Percentiles rank a stretch among this genome's conserved stretches.
phyloP scores from a whole-genome alignment of 768 basidiomycete species.

The Tricholoma matsutake region DNA sequence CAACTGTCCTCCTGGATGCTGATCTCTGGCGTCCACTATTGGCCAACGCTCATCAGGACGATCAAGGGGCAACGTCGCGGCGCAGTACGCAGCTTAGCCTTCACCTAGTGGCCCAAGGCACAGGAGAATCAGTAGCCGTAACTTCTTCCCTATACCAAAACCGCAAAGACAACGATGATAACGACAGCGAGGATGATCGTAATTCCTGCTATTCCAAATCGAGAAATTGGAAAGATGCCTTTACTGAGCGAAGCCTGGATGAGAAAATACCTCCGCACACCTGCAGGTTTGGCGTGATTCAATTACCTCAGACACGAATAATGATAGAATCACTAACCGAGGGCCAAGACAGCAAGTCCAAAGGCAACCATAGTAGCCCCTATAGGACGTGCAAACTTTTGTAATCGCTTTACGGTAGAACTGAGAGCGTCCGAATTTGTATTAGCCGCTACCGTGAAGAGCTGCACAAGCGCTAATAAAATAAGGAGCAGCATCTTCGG shows the following conservation, averaged over 20 bases:
- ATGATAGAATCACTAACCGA: slow-evolving; percentile 36
- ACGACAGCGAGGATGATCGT: slow-evolving; percentile 23
- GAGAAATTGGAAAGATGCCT: slow-evolving; percentile 55
- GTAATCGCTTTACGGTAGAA: slow-evolving; percentile 17
- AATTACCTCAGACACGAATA: neutral
- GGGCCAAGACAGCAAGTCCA: slow-evolving; percentile 43
- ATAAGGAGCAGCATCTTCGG: neutral
- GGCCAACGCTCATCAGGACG: neutral
- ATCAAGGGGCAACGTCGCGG: too few species aligned
- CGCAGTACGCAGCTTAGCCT: too few species aligned
- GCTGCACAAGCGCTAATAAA: slow-evolving; percentile 48
- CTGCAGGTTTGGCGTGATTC: slow-evolving; percentile 26
- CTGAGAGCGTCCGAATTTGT: slow-evolving; percentile 11
- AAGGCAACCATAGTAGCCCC: slow-evolving; percentile 47
- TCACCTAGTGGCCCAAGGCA: too few species aligned
- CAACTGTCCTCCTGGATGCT: too few species aligned
- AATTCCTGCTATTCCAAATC: slow-evolving; percentile 37
- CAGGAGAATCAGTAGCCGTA: neutral
- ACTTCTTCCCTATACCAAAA: slow-evolving; percentile 15
- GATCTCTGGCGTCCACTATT: too few species aligned
- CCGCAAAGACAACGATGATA: slow-evolving; percentile 16
- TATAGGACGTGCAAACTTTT: slow-evolving; percentile 44
- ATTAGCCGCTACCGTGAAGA: slow-evolving; percentile 40
- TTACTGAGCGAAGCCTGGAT: slow-evolving; percentile 48
- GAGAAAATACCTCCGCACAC: slow-evolving; percentile 49